These are phyloP conservation scores for Solanum piurae DNA, from an alignment of 257 asterid genomes.

Conservation along the genomic window DNA sequence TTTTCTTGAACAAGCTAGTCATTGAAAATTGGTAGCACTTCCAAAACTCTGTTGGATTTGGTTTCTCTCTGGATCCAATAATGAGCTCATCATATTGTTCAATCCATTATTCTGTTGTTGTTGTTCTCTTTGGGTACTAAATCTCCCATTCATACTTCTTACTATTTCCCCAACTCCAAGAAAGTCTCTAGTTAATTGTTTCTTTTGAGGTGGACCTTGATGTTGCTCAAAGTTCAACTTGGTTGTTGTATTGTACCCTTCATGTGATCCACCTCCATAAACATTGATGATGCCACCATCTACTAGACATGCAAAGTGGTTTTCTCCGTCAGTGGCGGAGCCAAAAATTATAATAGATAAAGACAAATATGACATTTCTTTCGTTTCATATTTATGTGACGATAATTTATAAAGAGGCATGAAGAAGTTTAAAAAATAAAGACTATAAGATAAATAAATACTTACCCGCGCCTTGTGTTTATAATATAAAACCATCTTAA, in stretches of 20 bases:
- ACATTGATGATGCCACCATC: constrained; percentile 5
- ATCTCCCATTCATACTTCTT: constrained; percentile 32
- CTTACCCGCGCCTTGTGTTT: too few species aligned
- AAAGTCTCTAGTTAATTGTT: constrained; percentile 57
- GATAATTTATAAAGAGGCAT: too few species aligned
- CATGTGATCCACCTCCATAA: constrained; percentile 4
- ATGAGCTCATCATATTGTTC: constrained; percentile 12
- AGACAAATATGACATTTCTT: background rate
- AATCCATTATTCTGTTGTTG: constrained; percentile 3
- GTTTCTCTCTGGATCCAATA: constrained; percentile 22
- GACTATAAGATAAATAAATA: too few species aligned
- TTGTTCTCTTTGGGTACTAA: constrained; percentile 18
- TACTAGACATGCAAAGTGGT: constrained; percentile 29
- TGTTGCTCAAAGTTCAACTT: constrained; percentile 3
- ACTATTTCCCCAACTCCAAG: constrained; percentile 72
- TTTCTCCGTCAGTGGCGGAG: background rate
- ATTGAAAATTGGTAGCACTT: constrained; percentile 26
- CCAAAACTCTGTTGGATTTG: constrained; percentile 34
- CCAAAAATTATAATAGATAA: background rate
- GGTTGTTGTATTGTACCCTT: constrained; percentile 6
- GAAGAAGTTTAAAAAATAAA: too few species aligned
- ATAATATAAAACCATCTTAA: too few species aligned
- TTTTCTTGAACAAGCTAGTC: background rate
- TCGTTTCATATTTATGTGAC: background rate
- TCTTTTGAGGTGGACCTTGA: constrained; percentile 13